phyloP scores from a whole-genome alignment of 2,329 filamentous ascomycete genomes.

The Fusarium zealandicum region DNA sequence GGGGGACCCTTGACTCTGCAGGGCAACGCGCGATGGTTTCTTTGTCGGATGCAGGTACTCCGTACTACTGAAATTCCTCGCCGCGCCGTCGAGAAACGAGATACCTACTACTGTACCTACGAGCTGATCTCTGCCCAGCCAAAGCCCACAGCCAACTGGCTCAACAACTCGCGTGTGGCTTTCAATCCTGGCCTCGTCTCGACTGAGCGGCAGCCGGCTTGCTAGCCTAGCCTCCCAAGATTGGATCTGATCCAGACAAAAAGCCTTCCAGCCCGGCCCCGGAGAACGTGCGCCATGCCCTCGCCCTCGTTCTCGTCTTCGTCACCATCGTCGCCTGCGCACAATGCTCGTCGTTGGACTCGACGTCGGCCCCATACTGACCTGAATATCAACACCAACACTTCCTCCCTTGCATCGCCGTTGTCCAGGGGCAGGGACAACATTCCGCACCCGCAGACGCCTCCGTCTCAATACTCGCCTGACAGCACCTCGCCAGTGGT shows the following conservation, averaged over 20 bases:
- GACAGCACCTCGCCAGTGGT: constrained; percentile 25
- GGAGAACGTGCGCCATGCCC: constrained; percentile 28
- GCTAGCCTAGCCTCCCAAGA: constrained; percentile 27
- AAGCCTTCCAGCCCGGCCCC: constrained; percentile 27
- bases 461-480: constrained; percentile 25
- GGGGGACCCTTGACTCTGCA: constrained; percentile 11
- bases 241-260: constrained; percentile 35
- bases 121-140: constrained; percentile 32
- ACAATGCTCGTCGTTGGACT: constrained; percentile 39
- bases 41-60: constrained; percentile 21
- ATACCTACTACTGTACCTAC: constrained; percentile 18
- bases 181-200: constrained; percentile 34
- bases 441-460: constrained; percentile 36
- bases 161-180: constrained; percentile 34
- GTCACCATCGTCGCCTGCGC: constrained; percentile 25
- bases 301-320: constrained; percentile 25
- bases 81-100: constrained; percentile 28
- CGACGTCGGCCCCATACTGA: constrained; percentile 37
- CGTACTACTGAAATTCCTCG: constrained; percentile 30
- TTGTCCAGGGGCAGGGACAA: constrained; percentile 25
- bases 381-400: constrained; percentile 38
- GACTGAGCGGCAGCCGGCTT: constrained; percentile 8
- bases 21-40: constrained; percentile 18
- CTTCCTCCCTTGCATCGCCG: constrained; percentile 36
- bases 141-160: constrained; percentile 35